Evolutionary conservation across 2,329 filamentous ascomycete genomes (phyloP).

Genomic region (Aspergillus proliferans): DNA sequence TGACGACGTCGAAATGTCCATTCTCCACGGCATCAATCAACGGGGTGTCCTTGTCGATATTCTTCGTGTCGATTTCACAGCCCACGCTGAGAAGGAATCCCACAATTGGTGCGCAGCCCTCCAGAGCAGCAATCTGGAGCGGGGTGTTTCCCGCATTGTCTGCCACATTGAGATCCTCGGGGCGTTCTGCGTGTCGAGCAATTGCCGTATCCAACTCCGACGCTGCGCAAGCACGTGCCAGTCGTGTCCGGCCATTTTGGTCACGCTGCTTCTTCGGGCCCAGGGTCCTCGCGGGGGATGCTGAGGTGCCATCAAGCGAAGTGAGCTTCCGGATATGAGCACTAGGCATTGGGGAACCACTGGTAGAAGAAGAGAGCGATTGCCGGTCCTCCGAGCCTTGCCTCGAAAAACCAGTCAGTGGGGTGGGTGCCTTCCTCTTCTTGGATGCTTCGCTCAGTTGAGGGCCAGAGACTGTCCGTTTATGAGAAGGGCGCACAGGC

Average conservation of each 20-base stretch:
- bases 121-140: conserved; percentile 83
- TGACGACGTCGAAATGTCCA: conserved; percentile 81
- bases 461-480: conserved; percentile 31
- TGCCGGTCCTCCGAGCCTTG: conserved; percentile 42
- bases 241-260: conserved; percentile 80
- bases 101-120: conserved; percentile 81
- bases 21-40: conserved; percentile 96
- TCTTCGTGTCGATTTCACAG: conserved; percentile 75
- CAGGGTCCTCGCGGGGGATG: conserved; percentile 61
- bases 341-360: conserved; percentile 38
- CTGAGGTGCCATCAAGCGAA: conserved; percentile 40
- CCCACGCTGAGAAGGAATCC: conserved; percentile 77
- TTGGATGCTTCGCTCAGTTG: conserved; percentile 19
- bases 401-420: conserved; percentile 35
- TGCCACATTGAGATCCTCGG: conserved; percentile 79
- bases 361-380: conserved; percentile 40
- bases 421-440: conserved; percentile 37
- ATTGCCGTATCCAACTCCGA: conserved; percentile 77
- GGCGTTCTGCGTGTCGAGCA: conserved; percentile 66
- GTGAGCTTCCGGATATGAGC: conserved; percentile 36
- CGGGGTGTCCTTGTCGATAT: conserved; percentile 80
- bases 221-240: conserved; percentile 83
- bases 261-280: conserved; percentile 79
- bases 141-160: conserved; percentile 97
- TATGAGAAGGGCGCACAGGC: conserved; percentile 30